Conservation (phyloP, 805 yeast genomes). For the Wickerhamomyces silvicola region DNA sequence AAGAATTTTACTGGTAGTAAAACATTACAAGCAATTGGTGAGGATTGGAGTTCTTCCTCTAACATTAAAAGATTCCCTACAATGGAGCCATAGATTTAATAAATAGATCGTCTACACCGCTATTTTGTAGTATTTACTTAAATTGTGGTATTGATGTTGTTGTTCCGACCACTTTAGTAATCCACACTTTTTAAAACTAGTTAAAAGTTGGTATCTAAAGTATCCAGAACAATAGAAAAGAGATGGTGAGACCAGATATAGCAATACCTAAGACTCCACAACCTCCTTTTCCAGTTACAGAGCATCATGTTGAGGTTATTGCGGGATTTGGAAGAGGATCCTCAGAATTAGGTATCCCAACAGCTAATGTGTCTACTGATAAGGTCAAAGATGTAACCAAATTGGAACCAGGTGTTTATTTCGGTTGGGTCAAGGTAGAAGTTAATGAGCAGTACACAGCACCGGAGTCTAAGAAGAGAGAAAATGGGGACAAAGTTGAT, state of each 20-base stretch:
- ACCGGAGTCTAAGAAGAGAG: constrained; percentile 23
- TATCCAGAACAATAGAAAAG: too few species aligned
- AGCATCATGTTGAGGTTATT: constrained; percentile 41
- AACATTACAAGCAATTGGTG: constrained; percentile 68
- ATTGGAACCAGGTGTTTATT: constrained; percentile 78
- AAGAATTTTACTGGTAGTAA: constrained; percentile 70
- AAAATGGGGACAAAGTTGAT: constrained; percentile 37
- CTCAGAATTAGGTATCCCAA: constrained; percentile 87
- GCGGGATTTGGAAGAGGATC: constrained; percentile 97
- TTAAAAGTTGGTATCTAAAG: too few species aligned
- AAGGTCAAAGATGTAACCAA: constrained; percentile 32
- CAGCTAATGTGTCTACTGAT: constrained; percentile 77
- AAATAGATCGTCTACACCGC: too few species aligned
- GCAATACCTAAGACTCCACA: constrained; percentile 35
- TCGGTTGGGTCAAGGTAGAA: constrained; percentile 58
- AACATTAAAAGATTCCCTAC: constrained; percentile 33
- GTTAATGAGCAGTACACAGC: constrained; percentile 7
- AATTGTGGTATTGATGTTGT: too few species aligned
- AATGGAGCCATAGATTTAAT: constrained; percentile 22
- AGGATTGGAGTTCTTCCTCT: constrained; percentile 59
- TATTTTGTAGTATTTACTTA: too few species aligned
- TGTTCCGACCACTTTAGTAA: too few species aligned
- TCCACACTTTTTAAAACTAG: too few species aligned
- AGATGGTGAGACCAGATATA: constrained; percentile 20
- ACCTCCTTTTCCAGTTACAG: constrained; percentile 43